These are phyloP conservation scores for Penicillium fimorum DNA, from an alignment of 495 filamentous ascomycete genomes.

Conservation along the genomic window DNA sequence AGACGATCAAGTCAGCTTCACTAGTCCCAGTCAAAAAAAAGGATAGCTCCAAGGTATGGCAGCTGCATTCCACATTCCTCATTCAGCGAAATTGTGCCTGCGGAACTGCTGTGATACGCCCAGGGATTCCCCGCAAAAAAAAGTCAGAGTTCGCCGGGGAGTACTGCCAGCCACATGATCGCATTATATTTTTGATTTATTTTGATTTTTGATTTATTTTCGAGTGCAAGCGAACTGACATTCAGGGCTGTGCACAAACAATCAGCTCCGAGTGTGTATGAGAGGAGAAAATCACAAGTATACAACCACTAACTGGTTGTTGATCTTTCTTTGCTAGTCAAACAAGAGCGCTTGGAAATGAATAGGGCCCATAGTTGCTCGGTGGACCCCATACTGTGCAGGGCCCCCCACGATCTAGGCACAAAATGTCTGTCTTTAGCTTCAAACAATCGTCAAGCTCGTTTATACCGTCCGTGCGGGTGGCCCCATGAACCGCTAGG, in stretches of 20 bases:
- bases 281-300: constrained; percentile 4
- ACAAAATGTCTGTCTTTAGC: constrained; percentile 17
- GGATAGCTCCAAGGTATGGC: constrained; percentile 16
- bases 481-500: constrained; percentile 11
- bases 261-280: constrained; percentile 5
- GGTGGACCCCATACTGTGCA: not conserved
- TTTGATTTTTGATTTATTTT: not conserved
- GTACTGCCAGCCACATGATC: constrained; percentile 19
- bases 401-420: constrained; percentile 24
- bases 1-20: constrained; percentile 19
- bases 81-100: constrained; percentile 18
- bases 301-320: constrained; percentile 2
- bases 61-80: constrained; percentile 29
- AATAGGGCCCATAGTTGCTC: not conserved
- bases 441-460: constrained; percentile 24
- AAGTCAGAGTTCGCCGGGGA: constrained; percentile 13
- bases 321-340: not conserved
- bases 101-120: constrained; percentile 30
- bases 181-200: not conserved
- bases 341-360: not conserved
- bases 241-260: constrained; percentile 13
- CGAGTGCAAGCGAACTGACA: not conserved
- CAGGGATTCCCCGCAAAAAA: constrained; percentile 37
- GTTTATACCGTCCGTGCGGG: constrained; percentile 23
- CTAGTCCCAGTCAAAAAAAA: constrained; percentile 16